Conservation (phyloP, 1,284 basidiomycete species). For the Moesziomyces sp. region DNA sequence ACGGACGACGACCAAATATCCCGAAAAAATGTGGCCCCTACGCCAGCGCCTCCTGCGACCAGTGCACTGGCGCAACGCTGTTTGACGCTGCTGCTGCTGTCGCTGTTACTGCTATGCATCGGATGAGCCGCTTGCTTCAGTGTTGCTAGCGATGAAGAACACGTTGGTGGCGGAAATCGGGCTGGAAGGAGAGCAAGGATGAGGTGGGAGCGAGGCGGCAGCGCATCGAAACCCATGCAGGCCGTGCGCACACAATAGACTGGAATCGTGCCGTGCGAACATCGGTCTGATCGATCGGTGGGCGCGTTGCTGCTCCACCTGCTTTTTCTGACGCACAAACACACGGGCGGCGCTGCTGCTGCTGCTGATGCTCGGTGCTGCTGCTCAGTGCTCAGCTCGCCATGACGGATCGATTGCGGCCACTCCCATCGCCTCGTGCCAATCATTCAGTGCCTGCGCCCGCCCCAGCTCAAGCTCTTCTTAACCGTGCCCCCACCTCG, state of each 20-base stretch:
- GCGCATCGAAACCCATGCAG: neutral
- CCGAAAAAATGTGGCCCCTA: too few species aligned
- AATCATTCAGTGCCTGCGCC: neutral
- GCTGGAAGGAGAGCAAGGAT: too few species aligned
- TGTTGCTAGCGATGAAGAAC: too few species aligned
- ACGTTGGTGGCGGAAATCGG: too few species aligned
- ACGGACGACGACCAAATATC: too few species aligned
- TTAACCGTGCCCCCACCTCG: slow-evolving; percentile 1
- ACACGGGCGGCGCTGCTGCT: neutral
- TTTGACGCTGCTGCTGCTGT: too few species aligned
- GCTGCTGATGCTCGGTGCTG: too few species aligned
- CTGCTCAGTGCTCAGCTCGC: neutral
- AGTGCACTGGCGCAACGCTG: too few species aligned
- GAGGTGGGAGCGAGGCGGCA: too few species aligned
- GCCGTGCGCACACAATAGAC: neutral
- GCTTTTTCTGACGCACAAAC: slow-evolving; percentile 4
- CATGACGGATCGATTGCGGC: slow-evolving; percentile 13
- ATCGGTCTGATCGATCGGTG: neutral
- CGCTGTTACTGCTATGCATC: too few species aligned
- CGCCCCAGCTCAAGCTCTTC: neutral
- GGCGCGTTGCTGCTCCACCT: slow-evolving; percentile 6
- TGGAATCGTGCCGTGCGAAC: slow-evolving; percentile 8
- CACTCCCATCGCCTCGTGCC: neutral
- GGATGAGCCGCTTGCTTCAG: too few species aligned
- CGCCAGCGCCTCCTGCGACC: too few species aligned